Percentiles rank a stretch among this genome's conserved stretches.
Conservation (phyloP, 768 basidiomycete species). For the Trametes cinnabarina region DNA sequence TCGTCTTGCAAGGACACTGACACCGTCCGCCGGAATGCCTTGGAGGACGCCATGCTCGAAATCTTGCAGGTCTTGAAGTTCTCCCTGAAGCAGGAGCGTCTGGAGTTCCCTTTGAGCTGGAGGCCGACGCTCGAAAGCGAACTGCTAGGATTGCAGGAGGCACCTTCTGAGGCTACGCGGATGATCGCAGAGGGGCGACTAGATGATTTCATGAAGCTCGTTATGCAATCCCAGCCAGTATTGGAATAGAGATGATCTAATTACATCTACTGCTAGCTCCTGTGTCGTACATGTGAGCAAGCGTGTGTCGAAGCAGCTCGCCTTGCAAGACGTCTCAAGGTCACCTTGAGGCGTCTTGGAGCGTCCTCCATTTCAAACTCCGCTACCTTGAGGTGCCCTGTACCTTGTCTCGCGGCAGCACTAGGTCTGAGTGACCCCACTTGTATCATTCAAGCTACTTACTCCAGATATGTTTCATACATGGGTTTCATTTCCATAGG, state of each 20-base stretch:
- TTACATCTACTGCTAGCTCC: not conserved
- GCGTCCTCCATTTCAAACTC: not conserved
- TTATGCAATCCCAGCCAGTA: not conserved
- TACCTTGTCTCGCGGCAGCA: not conserved
- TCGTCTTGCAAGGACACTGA: constrained; percentile 14
- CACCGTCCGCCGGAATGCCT: constrained; percentile 5
- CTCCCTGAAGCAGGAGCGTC: not conserved
- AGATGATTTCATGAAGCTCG: not conserved
- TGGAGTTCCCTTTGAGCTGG: not conserved
- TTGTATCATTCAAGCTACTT: too few relatives aligned
- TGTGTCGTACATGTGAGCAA: not conserved
- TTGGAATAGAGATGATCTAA: not conserved
- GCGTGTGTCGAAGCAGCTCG: not conserved
- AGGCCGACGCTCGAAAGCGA: not conserved
- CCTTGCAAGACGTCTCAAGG: not conserved
- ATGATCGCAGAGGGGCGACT: not conserved
- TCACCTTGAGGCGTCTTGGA: not conserved
- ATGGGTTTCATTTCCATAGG: too few relatives aligned
- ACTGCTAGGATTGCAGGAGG: not conserved
- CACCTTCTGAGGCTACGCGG: not conserved
- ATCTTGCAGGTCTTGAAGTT: constrained; percentile 15
- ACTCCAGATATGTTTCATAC: too few relatives aligned
- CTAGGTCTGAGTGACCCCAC: too few relatives aligned
- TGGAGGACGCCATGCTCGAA: constrained; percentile 6
- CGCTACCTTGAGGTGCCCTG: not conserved